A percentile compares a stretch with the other conserved stretches of the same genome.
These are phyloP conservation scores for Hysterangium stoloniferum DNA, from an alignment of 768 basidiomycete species.

Conservation along the genomic window DNA sequence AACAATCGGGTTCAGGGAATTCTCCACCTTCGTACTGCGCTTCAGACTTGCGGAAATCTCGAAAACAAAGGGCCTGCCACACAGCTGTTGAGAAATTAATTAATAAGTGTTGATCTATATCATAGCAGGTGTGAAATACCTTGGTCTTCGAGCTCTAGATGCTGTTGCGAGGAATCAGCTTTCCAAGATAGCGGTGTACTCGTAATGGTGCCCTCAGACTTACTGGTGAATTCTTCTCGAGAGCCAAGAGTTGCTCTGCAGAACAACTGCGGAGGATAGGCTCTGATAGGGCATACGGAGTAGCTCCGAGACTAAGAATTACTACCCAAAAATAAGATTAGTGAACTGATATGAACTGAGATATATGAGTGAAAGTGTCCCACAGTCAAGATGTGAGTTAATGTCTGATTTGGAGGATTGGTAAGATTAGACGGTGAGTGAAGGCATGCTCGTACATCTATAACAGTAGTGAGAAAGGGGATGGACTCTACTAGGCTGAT, in stretches of 20 bases:
- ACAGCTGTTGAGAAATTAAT: constrained; percentile 30
- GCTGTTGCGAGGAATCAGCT: not conserved
- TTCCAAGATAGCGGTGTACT: not conserved
- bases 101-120: not conserved
- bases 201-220: constrained; percentile 18
- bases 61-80: constrained; percentile 43
- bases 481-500: constrained; percentile 35
- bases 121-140: not conserved
- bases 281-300: constrained; percentile 57
- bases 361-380: constrained; percentile 18
- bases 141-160: constrained; percentile 6
- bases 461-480: constrained; percentile 65
- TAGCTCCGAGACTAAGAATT: constrained; percentile 47
- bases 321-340: constrained; percentile 30
- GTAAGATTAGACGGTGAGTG: constrained; percentile 8
- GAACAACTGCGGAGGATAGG: constrained; percentile 71
- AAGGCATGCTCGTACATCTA: constrained; percentile 42
- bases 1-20: constrained; percentile 45
- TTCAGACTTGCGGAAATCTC: constrained; percentile 46
- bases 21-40: constrained; percentile 37
- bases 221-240: constrained; percentile 69
- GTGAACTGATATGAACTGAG: not conserved
- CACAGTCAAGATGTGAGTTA: constrained; percentile 53
- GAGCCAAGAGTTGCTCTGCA: constrained; percentile 56
- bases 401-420: constrained; percentile 38